Evolutionary conservation across 2,329 filamentous ascomycete genomes (phyloP).

Genomic region (Penicillium concentricum): DNA sequence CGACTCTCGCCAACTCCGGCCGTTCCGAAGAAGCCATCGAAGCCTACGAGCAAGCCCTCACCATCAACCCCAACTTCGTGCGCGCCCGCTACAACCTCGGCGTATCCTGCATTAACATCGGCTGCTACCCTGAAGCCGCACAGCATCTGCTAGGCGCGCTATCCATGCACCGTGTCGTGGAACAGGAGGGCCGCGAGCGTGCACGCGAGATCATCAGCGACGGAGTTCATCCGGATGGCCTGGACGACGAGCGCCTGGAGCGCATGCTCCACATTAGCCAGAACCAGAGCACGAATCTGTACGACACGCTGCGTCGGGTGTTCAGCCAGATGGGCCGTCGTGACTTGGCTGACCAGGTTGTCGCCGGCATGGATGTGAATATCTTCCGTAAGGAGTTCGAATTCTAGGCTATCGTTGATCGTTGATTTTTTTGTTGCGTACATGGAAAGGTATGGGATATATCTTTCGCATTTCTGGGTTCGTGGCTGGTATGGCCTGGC

Average conservation of each 20-base stretch:
- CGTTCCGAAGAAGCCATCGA: slow-evolving; percentile 94
- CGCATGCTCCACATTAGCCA: slow-evolving; percentile 75
- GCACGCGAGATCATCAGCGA: slow-evolving; percentile 76
- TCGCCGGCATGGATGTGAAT: slow-evolving; percentile 86
- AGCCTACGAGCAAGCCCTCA: slow-evolving; percentile 89
- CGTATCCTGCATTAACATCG: slow-evolving; percentile 95
- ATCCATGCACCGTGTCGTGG: slow-evolving; percentile 92
- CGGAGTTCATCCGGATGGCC: slow-evolving; percentile 42
- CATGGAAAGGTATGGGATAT: neutral
- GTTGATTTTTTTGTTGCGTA: neutral
- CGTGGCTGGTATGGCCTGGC: neutral
- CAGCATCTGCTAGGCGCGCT: slow-evolving; percentile 88
- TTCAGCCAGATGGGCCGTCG: slow-evolving; percentile 92
- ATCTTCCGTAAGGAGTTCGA: slow-evolving; percentile 88
- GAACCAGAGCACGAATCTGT: slow-evolving; percentile 94
- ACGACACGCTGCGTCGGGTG: slow-evolving; percentile 90
- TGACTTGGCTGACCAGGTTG: slow-evolving; percentile 83
- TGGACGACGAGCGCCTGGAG: slow-evolving; percentile 73
- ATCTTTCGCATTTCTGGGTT: neutral
- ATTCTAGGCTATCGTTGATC: slow-evolving; percentile 53
- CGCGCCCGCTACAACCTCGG: slow-evolving; percentile 95
- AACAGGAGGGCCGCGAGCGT: slow-evolving; percentile 77
- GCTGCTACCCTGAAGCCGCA: slow-evolving; percentile 88
- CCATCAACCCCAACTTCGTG: slow-evolving; percentile 91
- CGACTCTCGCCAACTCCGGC: slow-evolving; percentile 91